These are phyloP conservation scores for Debaryomyces hansenii DNA, from an alignment of 805 yeast genomes.

Conservation along the genomic window DNA sequence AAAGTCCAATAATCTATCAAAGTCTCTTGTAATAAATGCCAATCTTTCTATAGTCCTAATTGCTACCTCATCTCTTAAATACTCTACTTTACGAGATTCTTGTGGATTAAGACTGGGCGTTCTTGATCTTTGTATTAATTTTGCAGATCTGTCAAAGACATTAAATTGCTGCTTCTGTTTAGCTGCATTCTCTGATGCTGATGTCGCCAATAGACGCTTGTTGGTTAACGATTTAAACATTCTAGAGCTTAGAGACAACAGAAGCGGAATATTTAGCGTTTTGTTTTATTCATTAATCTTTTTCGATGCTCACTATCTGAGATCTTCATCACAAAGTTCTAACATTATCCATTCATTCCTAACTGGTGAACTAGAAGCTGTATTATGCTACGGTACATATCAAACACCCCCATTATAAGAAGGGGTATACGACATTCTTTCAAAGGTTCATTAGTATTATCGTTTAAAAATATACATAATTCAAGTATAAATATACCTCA, in stretches of 20 bases:
- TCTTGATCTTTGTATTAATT: slow-evolving; percentile 57
- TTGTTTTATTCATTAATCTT: neutral
- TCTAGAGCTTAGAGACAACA: neutral
- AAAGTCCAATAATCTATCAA: slow-evolving; percentile 62
- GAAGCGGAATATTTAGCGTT: neutral
- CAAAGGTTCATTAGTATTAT: too few relatives aligned
- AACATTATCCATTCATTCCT: neutral
- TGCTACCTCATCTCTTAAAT: slow-evolving; percentile 74
- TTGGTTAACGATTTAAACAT: slow-evolving; percentile 5
- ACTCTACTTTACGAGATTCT: slow-evolving; percentile 59
- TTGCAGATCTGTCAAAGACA: slow-evolving; percentile 62
- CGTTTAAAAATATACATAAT: too few relatives aligned
- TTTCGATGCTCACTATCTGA: neutral
- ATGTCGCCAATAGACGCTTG: slow-evolving; percentile 25
- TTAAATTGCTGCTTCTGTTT: slow-evolving; percentile 22
- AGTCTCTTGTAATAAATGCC: slow-evolving; percentile 67
- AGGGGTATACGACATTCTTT: neutral
- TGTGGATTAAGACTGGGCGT: slow-evolving; percentile 48
- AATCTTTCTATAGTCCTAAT: slow-evolving; percentile 70
- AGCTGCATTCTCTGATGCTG: slow-evolving; percentile 17
- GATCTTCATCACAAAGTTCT: neutral
- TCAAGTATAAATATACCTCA: neutral
- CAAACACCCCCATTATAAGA: neutral
- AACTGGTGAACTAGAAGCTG: neutral
- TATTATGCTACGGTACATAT: neutral